Base-by-base conservation (phyloP, 441 rosid genomes). In the Omphalea diandra region DNA sequence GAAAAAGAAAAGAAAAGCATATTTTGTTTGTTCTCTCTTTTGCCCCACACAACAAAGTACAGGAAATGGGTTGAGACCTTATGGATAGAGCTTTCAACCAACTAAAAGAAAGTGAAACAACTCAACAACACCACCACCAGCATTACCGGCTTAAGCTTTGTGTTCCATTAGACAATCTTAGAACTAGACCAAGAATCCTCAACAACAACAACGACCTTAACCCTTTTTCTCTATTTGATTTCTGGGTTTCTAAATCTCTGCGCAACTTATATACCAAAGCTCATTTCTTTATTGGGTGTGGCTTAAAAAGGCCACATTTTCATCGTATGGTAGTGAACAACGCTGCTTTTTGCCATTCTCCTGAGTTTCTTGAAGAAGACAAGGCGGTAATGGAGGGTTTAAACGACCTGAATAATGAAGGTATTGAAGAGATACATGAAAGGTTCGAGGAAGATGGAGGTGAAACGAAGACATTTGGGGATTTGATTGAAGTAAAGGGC, bases 311-410 rank as follows among this genome's bases (percentile, higher is more conserved):
- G 68, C 52, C 80, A 1, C 71, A 68, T 36, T 73, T 61, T 44
- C 68, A 60, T 72, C 83, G 84, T 15, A 85, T 79, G 85, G 73
- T 82, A 3, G 80, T 81, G 47, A 82, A 85, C 81, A 84, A 89
- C 79, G 67, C 77, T 72, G 84, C 74, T 14, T 82, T 77, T 77
- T 84, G 80, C 68, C 72, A 79, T 58, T 78, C 86, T 2, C 68
- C 84, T 32, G 76, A 35, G 69, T 62, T 68, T 50, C 17, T 67
- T 44, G 84, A 83, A 70, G 77, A 77, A 70, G 83, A 67, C 52
- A 62, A 53, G 46, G 80, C 32, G 9, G 67, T 38, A 41, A 80
- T 88, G 92, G 92, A 81, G 87, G 75, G 73, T 49, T 79, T 69
- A 71, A 62, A 64, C 18, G 83, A 79, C 75, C 79, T 78, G 69